Evolutionary conservation across 768 basidiomycete species (phyloP), one percentile per base, ranked within the genome.

Genomic region (Cystofilobasidium capitatum): DNA sequence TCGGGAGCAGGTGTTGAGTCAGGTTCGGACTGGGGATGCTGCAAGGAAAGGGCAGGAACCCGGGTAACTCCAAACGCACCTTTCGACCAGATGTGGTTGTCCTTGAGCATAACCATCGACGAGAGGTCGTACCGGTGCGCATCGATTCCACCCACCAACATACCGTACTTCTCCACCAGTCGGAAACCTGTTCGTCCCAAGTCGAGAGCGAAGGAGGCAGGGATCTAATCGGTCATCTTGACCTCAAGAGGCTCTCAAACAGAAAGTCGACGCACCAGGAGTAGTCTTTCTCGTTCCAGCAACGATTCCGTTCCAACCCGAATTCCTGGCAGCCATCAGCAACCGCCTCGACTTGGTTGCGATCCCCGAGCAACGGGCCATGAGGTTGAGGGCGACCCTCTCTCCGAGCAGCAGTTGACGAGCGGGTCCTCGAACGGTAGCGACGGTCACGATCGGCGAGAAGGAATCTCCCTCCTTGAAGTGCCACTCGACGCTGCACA

Each of bases 81-180:
- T 49, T 86, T 88, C 3, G 92, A 94, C 93, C 92, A 97, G 75
- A 98, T 89, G 75, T 99, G 96, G 76, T 99, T 99, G 73, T 99
- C 96, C 78, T 98, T 98, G 73, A 99, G 84, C 96, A 99, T 99
- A 74, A 99, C 93, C 96, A 99, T 98, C 75, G 88, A 89, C 35
- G 89, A 92, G n/a, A 98, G 82, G 77, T 98, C 93, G 72, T 96
- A 87, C 29, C 96, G 84, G 79, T 99, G 96, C 12, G 89, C 80
- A 75, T 99, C 94, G 72, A 97, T 88, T 8, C 96, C 96, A 22
- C 96, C 96, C 17, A 98, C 90, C 54, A 98, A 78, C 96, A 99
- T 98, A 4, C 87, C 96, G 75, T 99, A 97, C 78, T 99, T 99
- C 78, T 99, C 96, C 7, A 98, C 93, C 36, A 97, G 81, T 57